Evolutionary conservation across 2,329 filamentous ascomycete genomes (phyloP).

Genomic region (Fusarium chlamydosporum): DNA sequence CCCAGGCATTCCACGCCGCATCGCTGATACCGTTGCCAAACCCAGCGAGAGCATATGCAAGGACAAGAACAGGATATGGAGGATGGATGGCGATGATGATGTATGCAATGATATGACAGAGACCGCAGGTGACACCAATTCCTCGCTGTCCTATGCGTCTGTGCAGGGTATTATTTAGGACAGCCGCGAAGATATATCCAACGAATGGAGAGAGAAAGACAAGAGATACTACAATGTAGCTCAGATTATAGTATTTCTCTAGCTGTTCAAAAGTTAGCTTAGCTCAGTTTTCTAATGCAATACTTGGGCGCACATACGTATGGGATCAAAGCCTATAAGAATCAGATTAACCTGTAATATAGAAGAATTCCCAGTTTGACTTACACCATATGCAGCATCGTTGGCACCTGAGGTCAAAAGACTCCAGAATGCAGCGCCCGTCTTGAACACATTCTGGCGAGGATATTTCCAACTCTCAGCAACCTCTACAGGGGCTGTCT

Average conservation of each 20-base stretch:
- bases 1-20: slow-evolving; percentile 68
- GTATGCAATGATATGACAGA: slow-evolving; percentile 75
- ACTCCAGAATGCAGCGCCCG: slow-evolving; percentile 69
- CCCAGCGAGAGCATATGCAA: slow-evolving; percentile 76
- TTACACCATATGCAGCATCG: slow-evolving; percentile 70
- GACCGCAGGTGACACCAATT: slow-evolving; percentile 71
- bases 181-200: slow-evolving; percentile 73
- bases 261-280: slow-evolving; percentile 35
- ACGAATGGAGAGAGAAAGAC: slow-evolving; percentile 76
- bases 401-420: slow-evolving; percentile 72
- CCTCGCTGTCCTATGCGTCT: slow-evolving; percentile 59
- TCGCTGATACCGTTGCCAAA: slow-evolving; percentile 78
- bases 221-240: slow-evolving; percentile 73
- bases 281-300: background rate
- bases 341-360: background rate
- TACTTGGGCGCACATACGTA: slow-evolving; percentile 54
- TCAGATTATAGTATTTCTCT: slow-evolving; percentile 69
- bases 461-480: slow-evolving; percentile 45
- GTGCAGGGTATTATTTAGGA: slow-evolving; percentile 69
- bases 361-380: slow-evolving; percentile 40
- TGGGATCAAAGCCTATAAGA: slow-evolving; percentile 61
- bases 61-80: slow-evolving; percentile 75
- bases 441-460: slow-evolving; percentile 60
- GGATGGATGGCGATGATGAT: slow-evolving; percentile 74
- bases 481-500: slow-evolving; percentile 5